Evolutionary conservation across 2,329 filamentous ascomycete genomes (phyloP).

Genomic region (Exophiala sideris): DNA sequence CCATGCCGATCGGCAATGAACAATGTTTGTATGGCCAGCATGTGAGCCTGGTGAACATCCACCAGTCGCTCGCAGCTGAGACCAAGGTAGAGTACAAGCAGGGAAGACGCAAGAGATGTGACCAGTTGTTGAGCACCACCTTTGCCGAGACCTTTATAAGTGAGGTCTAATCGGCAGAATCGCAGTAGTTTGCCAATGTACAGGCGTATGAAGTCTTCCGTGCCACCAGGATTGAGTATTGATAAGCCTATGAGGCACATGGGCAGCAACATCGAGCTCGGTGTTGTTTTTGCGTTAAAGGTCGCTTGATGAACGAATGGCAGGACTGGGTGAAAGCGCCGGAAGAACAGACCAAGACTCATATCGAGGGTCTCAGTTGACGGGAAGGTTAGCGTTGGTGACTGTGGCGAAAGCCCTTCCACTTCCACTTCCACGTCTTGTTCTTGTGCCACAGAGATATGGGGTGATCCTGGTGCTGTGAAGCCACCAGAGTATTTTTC

Average conservation of each 20-base stretch:
- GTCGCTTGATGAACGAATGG: slow-evolving; percentile 9
- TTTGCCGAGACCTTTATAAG: slow-evolving; percentile 11
- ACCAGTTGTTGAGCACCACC: slow-evolving; percentile 6
- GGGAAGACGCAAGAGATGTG: slow-evolving; percentile 3
- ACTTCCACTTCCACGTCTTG: slow-evolving; percentile 6
- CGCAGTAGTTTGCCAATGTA: slow-evolving; percentile 4
- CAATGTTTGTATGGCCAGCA: slow-evolving; percentile 12
- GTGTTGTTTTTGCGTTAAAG: slow-evolving; percentile 8
- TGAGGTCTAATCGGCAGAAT: slow-evolving; percentile 8
- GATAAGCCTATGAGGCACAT: slow-evolving; percentile 13
- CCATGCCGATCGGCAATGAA: slow-evolving; percentile 13
- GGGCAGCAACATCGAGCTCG: slow-evolving; percentile 8
- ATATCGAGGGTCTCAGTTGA: slow-evolving; percentile 9
- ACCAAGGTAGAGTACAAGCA: slow-evolving; percentile 9
- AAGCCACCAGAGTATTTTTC: slow-evolving; percentile 4
- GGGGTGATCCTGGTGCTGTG: slow-evolving; percentile 6
- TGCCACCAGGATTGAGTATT: slow-evolving; percentile 5
- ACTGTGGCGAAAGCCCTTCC: slow-evolving; percentile 1
- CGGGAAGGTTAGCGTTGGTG: slow-evolving; percentile 2
- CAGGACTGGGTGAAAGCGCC: slow-evolving; percentile 8
- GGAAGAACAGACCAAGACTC: slow-evolving; percentile 12
- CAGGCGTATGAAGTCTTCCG: slow-evolving; percentile 3
- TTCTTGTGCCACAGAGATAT: background rate
- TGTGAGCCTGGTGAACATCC: slow-evolving; percentile 10
- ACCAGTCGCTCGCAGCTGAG: slow-evolving; percentile 2